Evolutionary conservation across 2,329 filamentous ascomycete genomes (phyloP), one percentile per base, ranked within the genome.

Genomic region (Penicillium sp.): DNA sequence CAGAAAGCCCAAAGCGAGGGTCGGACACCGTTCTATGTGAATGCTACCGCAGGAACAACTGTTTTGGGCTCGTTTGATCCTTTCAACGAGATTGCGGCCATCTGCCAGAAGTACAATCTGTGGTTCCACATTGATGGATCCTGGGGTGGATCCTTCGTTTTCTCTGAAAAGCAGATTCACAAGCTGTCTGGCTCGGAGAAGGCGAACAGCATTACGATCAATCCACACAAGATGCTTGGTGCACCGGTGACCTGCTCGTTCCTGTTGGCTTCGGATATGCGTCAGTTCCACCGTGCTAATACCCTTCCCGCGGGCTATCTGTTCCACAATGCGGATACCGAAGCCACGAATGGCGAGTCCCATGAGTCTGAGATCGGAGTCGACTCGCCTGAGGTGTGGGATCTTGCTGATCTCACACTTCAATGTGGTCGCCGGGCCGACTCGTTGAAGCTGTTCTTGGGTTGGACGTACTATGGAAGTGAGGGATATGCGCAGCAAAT

Each of bases 151-250:
- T 84, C 88, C 1, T 91, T 90, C 57, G 82, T 90, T 62, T 97
- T 98, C 76, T 90, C 87, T 0, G 67, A 81, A n/a, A 77, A 77
- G 56, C 87, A 90, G 44, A 79, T 78, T 46, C 66, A 77, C 53
- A 90, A 91, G 70, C 78, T 98, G 10, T 73, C 78, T 1, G 93
- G 93, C 14, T 80, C 84, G 2, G 82, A 92, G 45, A 81, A 88
- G 42, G 95, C 93, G 10, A 84, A 97, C 74, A 91, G 87, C 14
- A 80, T 98, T 39, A 91, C 92, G 2, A 84, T 96, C 54, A 98
- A 96, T 74, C 93, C 95, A 56, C 95, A 99, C 78, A 98, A 98
- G 78, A 98, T 98, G 95, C 84, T 98, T 71, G 91, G 91, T 57
- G 90, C 91, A 3, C 93, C 95, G 0, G 79, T 96, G 42, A 96